Base-by-base conservation (phyloP, 176 grass and related monocot genomes). In the Dactylis glomerata region DNA sequence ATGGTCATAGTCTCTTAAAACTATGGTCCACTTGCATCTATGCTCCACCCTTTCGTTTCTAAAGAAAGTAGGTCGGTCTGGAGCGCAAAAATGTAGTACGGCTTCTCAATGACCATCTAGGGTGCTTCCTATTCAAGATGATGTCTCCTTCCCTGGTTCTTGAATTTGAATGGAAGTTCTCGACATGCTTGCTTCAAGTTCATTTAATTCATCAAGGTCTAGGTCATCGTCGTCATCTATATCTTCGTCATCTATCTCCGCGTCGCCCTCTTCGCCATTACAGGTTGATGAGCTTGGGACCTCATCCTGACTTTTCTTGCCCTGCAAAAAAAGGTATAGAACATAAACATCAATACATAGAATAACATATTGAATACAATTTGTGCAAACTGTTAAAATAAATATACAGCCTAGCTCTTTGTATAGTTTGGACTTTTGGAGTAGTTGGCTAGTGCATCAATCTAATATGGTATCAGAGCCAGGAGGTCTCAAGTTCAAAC, bases 131-230 rank as follows among this genome's bases (percentile, higher is more conserved):
- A 50, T 71, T 87, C 89, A 91, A 70, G 81, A 84, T 42, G 89
- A 87, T 76, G 81, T 68, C 67, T 85, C 89, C 51, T 91, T 81
- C 0, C 84, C 90, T 37, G 91, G 92, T 81, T 99, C 97, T 63
- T 78, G 84, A 82, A 99, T 92, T 79, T 92, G 89, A 41, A 99
- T 92, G 37, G 91, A 91, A 20, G 93, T 89, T 86, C 56, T 92
- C 8, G 89, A 92, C 71, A 99, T 55, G 78, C 91, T 99, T 55
- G 92, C 97, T 91, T 99, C 97, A 28, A 99, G 85, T 81, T 94
- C 97, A 82, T 99, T 96, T 77, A 99, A 83, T 75, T 99, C 97
- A 54, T 99, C 97, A 6, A 99, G 81, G 77, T 96, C 97, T 77
- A 99, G 83, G 78, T 99, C 97, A 50, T 95, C 96, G 0, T 92